phyloP scores from a whole-genome alignment of 192 early-diverging fungal genomes.

The Mortierella alpina region DNA sequence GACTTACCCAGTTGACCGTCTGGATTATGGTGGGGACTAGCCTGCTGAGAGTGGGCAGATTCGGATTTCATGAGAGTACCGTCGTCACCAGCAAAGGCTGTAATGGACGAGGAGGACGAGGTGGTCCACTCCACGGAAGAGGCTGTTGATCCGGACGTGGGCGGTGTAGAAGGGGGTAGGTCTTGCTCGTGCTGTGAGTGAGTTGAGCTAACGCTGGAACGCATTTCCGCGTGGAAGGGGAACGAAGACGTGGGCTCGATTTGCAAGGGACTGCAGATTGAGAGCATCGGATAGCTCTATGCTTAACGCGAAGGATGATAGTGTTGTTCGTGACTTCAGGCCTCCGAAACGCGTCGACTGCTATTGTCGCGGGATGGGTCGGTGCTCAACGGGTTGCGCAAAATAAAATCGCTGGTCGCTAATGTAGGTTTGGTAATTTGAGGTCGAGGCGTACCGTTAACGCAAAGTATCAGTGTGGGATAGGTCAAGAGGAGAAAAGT shows the following conservation, averaged over 20 bases:
- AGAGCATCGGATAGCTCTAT: conserved; percentile 18
- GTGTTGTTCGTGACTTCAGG: background rate
- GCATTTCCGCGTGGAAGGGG: no score
- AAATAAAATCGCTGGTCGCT: background rate
- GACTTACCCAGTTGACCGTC: background rate
- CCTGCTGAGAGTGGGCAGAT: background rate
- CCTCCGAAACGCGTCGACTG: background rate
- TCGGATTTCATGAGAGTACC: background rate
- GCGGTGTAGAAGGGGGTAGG: no score
- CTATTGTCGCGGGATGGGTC: background rate
- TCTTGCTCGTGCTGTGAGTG: no score
- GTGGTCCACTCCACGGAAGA: no score
- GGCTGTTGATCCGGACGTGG: no score
- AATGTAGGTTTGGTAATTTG: background rate
- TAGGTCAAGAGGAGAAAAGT: no score
- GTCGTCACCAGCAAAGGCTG: conserved; percentile 6
- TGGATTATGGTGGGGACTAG: background rate
- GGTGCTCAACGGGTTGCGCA: background rate
- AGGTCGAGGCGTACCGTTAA: background rate
- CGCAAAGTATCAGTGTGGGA: no score
- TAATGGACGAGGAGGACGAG: conserved; percentile 13
- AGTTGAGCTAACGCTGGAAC: no score
- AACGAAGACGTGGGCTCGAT: conserved; percentile 9
- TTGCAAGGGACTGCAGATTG: conserved; percentile 35
- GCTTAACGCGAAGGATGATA: background rate